Evolutionary conservation across 352 stramenopile species (phyloP).

Genomic region (Phytopythium helicoides): DNA sequence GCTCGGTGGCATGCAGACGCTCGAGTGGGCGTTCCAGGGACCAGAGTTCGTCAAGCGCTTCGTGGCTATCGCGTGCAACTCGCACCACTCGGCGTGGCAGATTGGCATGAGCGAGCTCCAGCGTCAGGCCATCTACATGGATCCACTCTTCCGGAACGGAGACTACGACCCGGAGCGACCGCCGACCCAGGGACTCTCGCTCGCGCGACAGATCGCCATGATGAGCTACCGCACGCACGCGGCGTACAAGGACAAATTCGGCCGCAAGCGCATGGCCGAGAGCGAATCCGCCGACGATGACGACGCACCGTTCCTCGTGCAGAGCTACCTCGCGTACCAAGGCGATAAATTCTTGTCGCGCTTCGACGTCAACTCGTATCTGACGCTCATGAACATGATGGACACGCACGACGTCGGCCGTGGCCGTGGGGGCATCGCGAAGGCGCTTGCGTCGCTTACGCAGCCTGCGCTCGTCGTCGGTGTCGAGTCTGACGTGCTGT

Average conservation of each 20-base stretch:
- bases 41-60: slow-evolving; percentile 85
- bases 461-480: slow-evolving; percentile 91
- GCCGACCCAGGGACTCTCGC: slow-evolving; percentile 78
- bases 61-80: slow-evolving; percentile 93
- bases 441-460: slow-evolving; percentile 47
- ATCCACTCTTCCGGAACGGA: slow-evolving; percentile 90
- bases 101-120: slow-evolving; percentile 96
- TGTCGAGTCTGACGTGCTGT: slow-evolving; percentile 94
- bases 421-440: slow-evolving; percentile 72
- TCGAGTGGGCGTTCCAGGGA: slow-evolving; percentile 94
- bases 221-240: slow-evolving; percentile 94
- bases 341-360: slow-evolving; percentile 94
- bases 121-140: slow-evolving; percentile 95
- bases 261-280: slow-evolving; percentile 43
- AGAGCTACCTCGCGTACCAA: slow-evolving; percentile 90
- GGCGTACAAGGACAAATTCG: slow-evolving; percentile 94
- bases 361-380: slow-evolving; percentile 96
- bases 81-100: slow-evolving; percentile 95
- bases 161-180: slow-evolving; percentile 61
- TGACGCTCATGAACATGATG: slow-evolving; percentile 95
- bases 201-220: slow-evolving; percentile 96
- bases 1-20: slow-evolving; percentile 97
- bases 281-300: slow-evolving; percentile 24
- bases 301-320: slow-evolving; percentile 59
- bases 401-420: slow-evolving; percentile 94